These are phyloP conservation scores for Papiliotrema laurentii DNA, from an alignment of 1,284 basidiomycete species.

Conservation along the genomic window DNA sequence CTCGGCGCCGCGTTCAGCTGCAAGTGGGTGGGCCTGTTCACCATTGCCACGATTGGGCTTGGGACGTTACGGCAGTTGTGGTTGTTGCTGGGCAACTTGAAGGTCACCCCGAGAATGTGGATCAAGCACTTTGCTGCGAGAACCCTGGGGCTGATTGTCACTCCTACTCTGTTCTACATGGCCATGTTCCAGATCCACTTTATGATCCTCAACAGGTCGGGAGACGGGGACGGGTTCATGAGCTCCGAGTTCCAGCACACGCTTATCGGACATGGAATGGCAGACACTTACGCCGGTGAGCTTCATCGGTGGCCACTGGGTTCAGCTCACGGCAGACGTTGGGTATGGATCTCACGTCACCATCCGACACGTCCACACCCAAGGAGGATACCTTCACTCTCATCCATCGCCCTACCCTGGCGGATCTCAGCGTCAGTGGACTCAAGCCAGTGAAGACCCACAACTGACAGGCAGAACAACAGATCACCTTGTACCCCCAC, in stretches of 20 bases:
- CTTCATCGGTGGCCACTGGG: slow-evolving; percentile 7
- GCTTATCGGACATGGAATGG: slow-evolving; percentile 82
- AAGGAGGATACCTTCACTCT: slow-evolving; percentile 96
- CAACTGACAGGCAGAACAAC: slow-evolving; percentile 66
- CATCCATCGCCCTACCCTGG: slow-evolving; percentile 83
- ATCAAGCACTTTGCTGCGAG: slow-evolving; percentile 81
- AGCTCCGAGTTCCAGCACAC: slow-evolving; percentile 98
- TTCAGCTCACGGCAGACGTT: slow-evolving; percentile 58
- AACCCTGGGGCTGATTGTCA: slow-evolving; percentile 77
- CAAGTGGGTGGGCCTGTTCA: slow-evolving; percentile 99
- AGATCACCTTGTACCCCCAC: slow-evolving; percentile 96
- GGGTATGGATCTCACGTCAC: slow-evolving; percentile 77
- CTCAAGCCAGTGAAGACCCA: neutral
- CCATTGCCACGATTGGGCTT: slow-evolving; percentile 89
- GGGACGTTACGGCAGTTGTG: slow-evolving; percentile 85
- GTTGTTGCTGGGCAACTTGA: slow-evolving; percentile 81
- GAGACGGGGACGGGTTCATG: slow-evolving; percentile 99
- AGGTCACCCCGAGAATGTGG: slow-evolving; percentile 70
- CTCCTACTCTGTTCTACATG: slow-evolving; percentile 90
- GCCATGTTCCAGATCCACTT: slow-evolving; percentile 94
- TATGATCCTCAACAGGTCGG: slow-evolving; percentile 76
- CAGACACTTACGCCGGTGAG: slow-evolving; percentile 81
- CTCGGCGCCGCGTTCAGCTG: slow-evolving; percentile 89
- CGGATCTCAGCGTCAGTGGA: slow-evolving; percentile 68
- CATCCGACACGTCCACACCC: slow-evolving; percentile 89